phyloP scores from a whole-genome alignment of 768 basidiomycete species.

The Boletus rubropictus region DNA sequence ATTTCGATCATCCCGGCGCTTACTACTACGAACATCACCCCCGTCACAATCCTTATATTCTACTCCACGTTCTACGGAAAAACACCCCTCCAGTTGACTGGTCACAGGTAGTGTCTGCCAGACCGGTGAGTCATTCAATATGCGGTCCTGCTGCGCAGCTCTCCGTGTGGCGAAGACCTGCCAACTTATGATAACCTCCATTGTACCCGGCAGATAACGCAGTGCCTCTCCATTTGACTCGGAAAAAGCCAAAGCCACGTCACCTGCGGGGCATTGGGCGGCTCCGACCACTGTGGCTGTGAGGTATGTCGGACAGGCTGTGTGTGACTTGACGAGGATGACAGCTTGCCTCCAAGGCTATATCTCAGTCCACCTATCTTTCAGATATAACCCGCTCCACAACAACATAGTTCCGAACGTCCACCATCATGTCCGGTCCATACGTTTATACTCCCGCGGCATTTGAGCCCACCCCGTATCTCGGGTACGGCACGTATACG shows the following conservation, averaged over 20 bases:
- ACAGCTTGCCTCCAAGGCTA: constrained; percentile 6
- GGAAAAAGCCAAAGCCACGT: not conserved
- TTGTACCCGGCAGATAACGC: not conserved
- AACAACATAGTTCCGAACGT: not conserved
- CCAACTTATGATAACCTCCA: not conserved
- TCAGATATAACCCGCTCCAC: constrained; percentile 16
- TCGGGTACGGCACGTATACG: constrained; percentile 28
- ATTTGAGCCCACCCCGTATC: constrained; percentile 33
- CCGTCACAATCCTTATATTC: no score
- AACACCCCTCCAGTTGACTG: not conserved
- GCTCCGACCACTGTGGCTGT: constrained; percentile 14
- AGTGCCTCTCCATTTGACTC: not conserved
- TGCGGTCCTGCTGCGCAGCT: not conserved
- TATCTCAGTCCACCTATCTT: constrained; percentile 7
- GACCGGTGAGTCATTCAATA: not conserved
- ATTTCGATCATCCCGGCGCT: no score
- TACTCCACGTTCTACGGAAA: not conserved
- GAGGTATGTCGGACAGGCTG: constrained; percentile 14
- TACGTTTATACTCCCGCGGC: constrained; percentile 39
- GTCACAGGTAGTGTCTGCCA: not conserved
- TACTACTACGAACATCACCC: no score
- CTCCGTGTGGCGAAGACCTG: not conserved
- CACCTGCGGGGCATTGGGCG: constrained; percentile 3
- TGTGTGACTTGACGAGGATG: constrained; percentile 1
- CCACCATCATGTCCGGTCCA: constrained; percentile 34